Conservation (phyloP, 495 filamentous ascomycete genomes). For the Friedmanniomyces simplex region DNA sequence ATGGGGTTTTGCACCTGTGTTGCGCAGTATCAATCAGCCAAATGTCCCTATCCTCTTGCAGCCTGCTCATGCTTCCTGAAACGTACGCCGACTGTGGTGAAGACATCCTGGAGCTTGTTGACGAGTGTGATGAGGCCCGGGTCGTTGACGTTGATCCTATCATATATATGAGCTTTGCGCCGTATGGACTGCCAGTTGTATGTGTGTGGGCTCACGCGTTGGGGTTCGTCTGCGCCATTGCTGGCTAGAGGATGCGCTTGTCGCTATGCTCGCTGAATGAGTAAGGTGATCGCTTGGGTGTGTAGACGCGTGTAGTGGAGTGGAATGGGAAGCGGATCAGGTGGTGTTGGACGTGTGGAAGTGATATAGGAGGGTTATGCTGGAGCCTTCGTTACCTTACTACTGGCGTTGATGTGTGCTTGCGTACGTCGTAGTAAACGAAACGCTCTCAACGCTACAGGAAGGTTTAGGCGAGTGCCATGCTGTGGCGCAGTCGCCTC, state of each 20-base stretch:
- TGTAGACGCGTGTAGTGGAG: background rate
- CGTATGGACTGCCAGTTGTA: background rate
- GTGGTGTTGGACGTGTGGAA: background rate
- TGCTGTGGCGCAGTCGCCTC: no score
- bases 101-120: conserved; percentile 99
- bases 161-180: background rate
- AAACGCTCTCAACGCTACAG: no score
- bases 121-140: conserved; percentile 81
- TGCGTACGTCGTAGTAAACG: no score
- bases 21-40: background rate
- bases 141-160: conserved; percentile 70
- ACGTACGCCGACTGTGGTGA: conserved; percentile 93
- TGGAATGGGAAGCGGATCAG: background rate
- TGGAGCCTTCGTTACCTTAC: no score
- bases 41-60: background rate
- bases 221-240: conserved; percentile 30
- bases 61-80: background rate
- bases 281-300: background rate
- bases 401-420: no score
- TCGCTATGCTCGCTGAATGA: background rate
- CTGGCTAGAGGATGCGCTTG: conserved; percentile 3
- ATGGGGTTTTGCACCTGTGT: conserved; percentile 87
- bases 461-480: no score
- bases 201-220: conserved; percentile 26
- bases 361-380: no score